These are phyloP conservation scores for Dendrobium nobile DNA, from an alignment of 106 monocot genomes.

Conservation along the genomic window DNA sequence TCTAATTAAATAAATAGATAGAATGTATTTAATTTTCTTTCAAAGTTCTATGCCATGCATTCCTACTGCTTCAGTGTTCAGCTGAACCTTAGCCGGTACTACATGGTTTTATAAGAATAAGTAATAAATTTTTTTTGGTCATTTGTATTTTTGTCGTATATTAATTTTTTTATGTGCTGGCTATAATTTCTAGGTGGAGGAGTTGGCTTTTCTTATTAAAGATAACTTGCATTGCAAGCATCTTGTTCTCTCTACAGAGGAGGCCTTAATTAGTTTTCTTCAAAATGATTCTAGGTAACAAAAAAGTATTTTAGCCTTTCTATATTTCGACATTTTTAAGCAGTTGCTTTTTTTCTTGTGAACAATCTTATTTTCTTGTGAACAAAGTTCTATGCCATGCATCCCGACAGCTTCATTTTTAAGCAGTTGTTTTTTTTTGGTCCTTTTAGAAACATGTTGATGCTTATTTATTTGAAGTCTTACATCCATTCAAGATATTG, in stretches of 20 bases:
- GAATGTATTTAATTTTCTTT: not conserved
- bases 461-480: not conserved
- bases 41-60: not conserved
- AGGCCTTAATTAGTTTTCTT: slow-evolving; percentile 49
- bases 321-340: not conserved
- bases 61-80: not conserved
- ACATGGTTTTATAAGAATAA: not conserved
- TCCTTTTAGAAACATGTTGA: not conserved
- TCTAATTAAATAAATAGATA: not conserved
- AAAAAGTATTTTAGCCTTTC: not conserved
- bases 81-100: not conserved
- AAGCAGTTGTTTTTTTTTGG: not conserved
- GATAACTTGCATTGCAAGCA: slow-evolving; percentile 88
- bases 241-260: slow-evolving; percentile 77
- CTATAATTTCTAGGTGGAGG: slow-evolving; percentile 61
- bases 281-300: slow-evolving; percentile 55
- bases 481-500: not conserved
- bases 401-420: too few species aligned
- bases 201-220: slow-evolving; percentile 83
- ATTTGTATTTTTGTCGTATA: not conserved
- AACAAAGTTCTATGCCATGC: too few species aligned
- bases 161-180: not conserved
- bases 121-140: not conserved
- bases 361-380: not conserved
- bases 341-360: not conserved